Percentiles rank a stretch among this genome's conserved stretches.
These are phyloP conservation scores for Populus trichocarpa DNA, from an alignment of 441 rosid genomes.

Conservation along the genomic window DNA sequence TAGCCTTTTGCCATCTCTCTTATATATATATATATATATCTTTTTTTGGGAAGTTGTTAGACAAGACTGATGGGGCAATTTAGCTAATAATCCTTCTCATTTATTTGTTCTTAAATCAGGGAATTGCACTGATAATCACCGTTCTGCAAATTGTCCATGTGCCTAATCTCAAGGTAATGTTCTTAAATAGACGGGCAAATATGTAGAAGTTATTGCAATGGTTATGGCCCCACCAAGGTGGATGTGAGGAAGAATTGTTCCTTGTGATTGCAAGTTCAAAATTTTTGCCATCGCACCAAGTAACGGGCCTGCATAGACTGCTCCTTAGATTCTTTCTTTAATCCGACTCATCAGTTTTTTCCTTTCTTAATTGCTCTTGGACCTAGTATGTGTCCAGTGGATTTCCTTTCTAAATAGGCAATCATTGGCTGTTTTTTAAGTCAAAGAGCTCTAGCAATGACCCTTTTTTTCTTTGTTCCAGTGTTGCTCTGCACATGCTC, in stretches of 20 bases:
- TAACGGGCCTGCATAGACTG: not conserved
- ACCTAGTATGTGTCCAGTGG: not conserved
- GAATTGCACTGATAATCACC: slow-evolving; percentile 88
- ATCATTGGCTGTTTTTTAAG: not conserved
- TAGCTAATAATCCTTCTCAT: slow-evolving; percentile 8
- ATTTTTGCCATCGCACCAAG: not conserved
- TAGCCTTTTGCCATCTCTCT: not conserved
- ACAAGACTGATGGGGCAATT: not conserved
- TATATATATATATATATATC: too few species aligned
- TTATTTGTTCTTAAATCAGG: slow-evolving; percentile 44
- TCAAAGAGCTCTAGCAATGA: not conserved
- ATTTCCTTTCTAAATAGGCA: not conserved
- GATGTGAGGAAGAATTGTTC: not conserved
- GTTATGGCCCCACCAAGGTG: not conserved
- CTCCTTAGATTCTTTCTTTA: not conserved
- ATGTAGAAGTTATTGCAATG: not conserved
- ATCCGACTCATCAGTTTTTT: not conserved
- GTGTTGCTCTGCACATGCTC: not conserved
- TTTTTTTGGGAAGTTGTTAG: not conserved
- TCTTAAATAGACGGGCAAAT: not conserved
- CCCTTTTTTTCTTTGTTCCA: not conserved
- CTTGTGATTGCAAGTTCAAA: not conserved
- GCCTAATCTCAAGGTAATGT: slow-evolving; percentile 91
- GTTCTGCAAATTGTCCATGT: slow-evolving; percentile 92
- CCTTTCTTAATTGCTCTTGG: not conserved